Percentiles rank a stretch among this genome's conserved stretches.
Conservation (phyloP, 2,329 filamentous ascomycete genomes). For the Ceratocystis eucalypticola region DNA sequence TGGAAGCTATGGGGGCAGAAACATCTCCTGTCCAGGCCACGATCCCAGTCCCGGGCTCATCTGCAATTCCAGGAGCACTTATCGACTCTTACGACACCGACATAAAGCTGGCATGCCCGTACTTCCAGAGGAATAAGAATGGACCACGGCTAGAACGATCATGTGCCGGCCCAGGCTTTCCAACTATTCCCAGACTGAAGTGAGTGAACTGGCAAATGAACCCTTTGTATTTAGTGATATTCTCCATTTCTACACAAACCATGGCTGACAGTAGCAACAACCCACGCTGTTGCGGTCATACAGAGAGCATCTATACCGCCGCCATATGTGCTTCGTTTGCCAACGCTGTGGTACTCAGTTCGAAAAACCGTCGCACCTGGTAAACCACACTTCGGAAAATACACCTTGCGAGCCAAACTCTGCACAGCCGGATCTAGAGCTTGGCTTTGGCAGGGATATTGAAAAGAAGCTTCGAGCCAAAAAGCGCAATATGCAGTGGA, state of each 20-base stretch:
- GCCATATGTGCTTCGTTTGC: slow-evolving; percentile 15
- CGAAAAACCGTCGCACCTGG: slow-evolving; percentile 3
- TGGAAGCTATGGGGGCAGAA: background rate
- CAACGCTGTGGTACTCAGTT: slow-evolving; percentile 9
- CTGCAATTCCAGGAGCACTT: background rate
- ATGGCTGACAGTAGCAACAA: background rate
- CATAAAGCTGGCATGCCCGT: slow-evolving; percentile 17
- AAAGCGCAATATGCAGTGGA: slow-evolving; percentile 16
- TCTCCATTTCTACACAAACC: background rate
- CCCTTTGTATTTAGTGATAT: background rate
- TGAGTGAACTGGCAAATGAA: background rate
- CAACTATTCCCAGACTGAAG: slow-evolving; percentile 17
- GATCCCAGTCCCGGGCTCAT: background rate
- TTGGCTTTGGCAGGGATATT: slow-evolving; percentile 13
- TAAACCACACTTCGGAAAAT: background rate
- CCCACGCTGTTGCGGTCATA: background rate
- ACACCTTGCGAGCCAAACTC: background rate
- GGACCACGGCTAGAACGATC: slow-evolving; percentile 15
- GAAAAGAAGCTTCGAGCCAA: slow-evolving; percentile 16
- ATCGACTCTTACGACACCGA: slow-evolving; percentile 3
- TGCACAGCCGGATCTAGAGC: background rate
- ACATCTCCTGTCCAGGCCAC: background rate
- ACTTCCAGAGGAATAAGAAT: slow-evolving; percentile 15
- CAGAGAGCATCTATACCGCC: slow-evolving; percentile 19
- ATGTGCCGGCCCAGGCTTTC: slow-evolving; percentile 16